Evolutionary conservation across 768 basidiomycete species (phyloP), one percentile per base, ranked within the genome.

Genomic region (Pulveroboletus frians): DNA sequence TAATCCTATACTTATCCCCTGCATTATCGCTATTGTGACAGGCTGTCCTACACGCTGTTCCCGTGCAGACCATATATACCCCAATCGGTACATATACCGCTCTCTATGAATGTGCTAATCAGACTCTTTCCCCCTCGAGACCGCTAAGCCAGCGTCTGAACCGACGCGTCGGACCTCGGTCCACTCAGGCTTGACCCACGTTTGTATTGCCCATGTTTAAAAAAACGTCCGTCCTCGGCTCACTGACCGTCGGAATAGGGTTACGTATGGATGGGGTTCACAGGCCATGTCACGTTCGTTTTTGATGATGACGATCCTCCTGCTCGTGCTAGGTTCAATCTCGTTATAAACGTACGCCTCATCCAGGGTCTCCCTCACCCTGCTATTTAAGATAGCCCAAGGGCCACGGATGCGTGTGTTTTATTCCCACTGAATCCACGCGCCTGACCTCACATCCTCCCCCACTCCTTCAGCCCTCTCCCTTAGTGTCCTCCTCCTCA

Each of bases 21-120:
- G 55, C 53, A 55, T 64, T 68, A 63, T 61, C 55, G 55, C 46
- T 60, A 46, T 65, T 65, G 62, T 51, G 52, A 56, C 49, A 43
- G 61, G 52, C 60, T 60, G 47, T 61, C 49, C 32, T 7, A 44
- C 49, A 51, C n/a, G n/a, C n/a, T n/a, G n/a, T n/a, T n/a, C n/a
- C n/a, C n/a, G n/a, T n/a, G n/a, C n/a, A n/a, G n/a, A n/a, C n/a
- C n/a, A n/a, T n/a, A n/a, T 46, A 17, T 36, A 18, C 10, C 36
- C 17, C 23, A 44, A 51, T 53, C 46, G 43, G 50, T 53, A 51
- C 39, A 46, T 54, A n/a, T 34, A 42, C 42, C 44, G 23, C 30
- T 29, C 43, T 39, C n/a, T 29, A 37, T 32, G 26, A 58, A 42
- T 39, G 49, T 42, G 46, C 48, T 53, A 56, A 56, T 56, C 17